These are phyloP conservation scores for Cudoniella acicularis DNA, from an alignment of 495 filamentous ascomycete species.

Conservation along the genomic window DNA sequence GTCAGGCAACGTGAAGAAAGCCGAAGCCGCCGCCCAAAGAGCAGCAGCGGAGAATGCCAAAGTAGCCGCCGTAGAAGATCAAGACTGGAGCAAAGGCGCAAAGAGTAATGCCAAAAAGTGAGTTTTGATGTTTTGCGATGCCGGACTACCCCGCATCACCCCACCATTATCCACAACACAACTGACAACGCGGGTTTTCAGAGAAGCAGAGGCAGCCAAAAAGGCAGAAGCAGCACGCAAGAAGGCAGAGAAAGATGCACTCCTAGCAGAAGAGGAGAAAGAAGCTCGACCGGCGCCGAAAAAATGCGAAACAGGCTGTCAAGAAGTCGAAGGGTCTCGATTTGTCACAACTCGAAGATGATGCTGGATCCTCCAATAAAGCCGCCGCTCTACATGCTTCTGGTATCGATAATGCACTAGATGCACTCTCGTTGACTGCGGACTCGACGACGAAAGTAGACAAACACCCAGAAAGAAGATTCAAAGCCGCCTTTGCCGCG, in stretches of 20 bases:
- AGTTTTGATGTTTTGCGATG: conserved; percentile 25
- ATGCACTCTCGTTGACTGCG: conserved; percentile 67
- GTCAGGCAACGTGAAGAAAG: conserved; percentile 87
- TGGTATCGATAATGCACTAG: conserved; percentile 88
- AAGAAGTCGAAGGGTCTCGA: conserved; percentile 73
- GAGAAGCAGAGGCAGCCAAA: conserved; percentile 81
- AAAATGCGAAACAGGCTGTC: conserved; percentile 51
- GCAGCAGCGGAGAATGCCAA: conserved; percentile 66
- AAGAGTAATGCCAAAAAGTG: conserved; percentile 87
- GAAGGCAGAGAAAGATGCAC: conserved; percentile 82
- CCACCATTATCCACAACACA: not conserved
- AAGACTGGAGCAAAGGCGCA: conserved; percentile 78
- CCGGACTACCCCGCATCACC: conserved; percentile 5
- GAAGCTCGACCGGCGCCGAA: conserved; percentile 58
- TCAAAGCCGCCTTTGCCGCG: conserved; percentile 81
- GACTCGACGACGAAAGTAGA: conserved; percentile 61
- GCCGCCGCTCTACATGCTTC: conserved; percentile 63
- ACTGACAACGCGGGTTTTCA: conserved; percentile 31
- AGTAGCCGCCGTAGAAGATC: conserved; percentile 63
- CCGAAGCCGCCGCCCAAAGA: conserved; percentile 77
- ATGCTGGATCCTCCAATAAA: conserved; percentile 35
- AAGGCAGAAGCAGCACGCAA: conserved; percentile 81
- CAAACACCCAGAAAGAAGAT: conserved; percentile 78
- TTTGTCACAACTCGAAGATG: conserved; percentile 63
- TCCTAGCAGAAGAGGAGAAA: conserved; percentile 82